phyloP scores from a whole-genome alignment of 352 stramenopile species.

The Aphanomyces invadans region DNA sequence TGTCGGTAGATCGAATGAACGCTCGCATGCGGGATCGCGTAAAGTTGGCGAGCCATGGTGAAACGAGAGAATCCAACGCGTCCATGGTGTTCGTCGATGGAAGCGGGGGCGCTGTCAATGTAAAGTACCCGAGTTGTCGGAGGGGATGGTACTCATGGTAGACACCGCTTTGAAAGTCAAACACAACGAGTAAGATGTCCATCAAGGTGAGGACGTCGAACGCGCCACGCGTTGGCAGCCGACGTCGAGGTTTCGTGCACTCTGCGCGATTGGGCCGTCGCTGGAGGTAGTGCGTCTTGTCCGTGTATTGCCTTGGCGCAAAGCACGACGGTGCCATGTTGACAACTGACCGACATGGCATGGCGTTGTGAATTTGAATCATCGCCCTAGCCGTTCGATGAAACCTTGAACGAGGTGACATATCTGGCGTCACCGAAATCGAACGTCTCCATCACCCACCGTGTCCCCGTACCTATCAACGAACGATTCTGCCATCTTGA shows the following conservation, averaged over 20 bases:
- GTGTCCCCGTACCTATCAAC: too few relatives aligned
- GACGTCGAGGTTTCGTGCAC: not conserved
- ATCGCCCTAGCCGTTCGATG: too few relatives aligned
- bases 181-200: not conserved
- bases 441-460: too few relatives aligned
- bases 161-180: conserved; percentile 3
- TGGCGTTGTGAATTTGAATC: too few relatives aligned
- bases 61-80: not conserved
- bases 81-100: not conserved
- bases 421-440: too few relatives aligned
- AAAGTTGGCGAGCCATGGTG: not conserved
- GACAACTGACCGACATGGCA: too few relatives aligned
- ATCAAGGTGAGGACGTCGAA: not conserved
- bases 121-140: not conserved
- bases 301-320: too few relatives aligned
- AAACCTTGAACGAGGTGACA: too few relatives aligned
- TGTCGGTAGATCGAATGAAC: not conserved
- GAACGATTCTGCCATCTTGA: too few relatives aligned
- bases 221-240: not conserved
- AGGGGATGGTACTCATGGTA: not conserved
- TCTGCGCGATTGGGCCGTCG: too few relatives aligned
- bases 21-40: not conserved
- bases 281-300: too few relatives aligned
- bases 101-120: not conserved
- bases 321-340: too few relatives aligned